A percentile compares a stretch with the other conserved stretches of the same genome.
Evolutionary conservation across 2,329 filamentous ascomycete species (phyloP).

Genomic region (Balansia obtecta): DNA sequence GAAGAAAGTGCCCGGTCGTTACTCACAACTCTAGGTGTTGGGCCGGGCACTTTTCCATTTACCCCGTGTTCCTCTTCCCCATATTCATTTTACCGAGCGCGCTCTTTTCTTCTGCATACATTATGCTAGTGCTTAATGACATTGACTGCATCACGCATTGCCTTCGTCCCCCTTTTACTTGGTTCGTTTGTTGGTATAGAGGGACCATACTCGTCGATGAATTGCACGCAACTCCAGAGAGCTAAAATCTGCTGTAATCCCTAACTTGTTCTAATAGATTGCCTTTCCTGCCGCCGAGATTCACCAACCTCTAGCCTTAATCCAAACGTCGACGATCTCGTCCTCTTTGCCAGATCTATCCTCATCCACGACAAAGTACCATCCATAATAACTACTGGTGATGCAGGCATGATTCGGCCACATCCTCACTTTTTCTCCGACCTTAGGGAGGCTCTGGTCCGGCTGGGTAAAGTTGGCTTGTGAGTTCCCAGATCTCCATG

Average conservation of each 20-base stretch:
- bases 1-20: too few relatives aligned
- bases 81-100: too few relatives aligned
- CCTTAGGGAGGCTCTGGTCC: slow-evolving; percentile 24
- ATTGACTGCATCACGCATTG: too few relatives aligned
- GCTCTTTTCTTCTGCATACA: too few relatives aligned
- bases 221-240: neutral
- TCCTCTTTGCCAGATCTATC: slow-evolving; percentile 38
- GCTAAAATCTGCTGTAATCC: neutral
- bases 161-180: too few relatives aligned
- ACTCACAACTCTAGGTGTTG: too few relatives aligned
- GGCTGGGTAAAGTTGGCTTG: slow-evolving; percentile 15
- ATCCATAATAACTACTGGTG: slow-evolving; percentile 56
- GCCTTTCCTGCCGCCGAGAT: neutral
- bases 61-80: too few relatives aligned
- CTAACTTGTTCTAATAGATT: neutral
- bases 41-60: too few relatives aligned
- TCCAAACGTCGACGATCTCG: slow-evolving; percentile 63
- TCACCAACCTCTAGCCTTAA: slow-evolving; percentile 16
- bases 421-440: slow-evolving; percentile 57
- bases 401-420: slow-evolving; percentile 80
- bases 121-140: too few relatives aligned
- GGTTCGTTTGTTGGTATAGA: too few relatives aligned
- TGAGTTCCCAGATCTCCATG: slow-evolving; percentile 31
- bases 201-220: neutral
- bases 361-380: slow-evolving; percentile 64